These are phyloP conservation scores for Tulasnella sp. DNA, from an alignment of 768 basidiomycete genomes.

Conservation along the genomic window DNA sequence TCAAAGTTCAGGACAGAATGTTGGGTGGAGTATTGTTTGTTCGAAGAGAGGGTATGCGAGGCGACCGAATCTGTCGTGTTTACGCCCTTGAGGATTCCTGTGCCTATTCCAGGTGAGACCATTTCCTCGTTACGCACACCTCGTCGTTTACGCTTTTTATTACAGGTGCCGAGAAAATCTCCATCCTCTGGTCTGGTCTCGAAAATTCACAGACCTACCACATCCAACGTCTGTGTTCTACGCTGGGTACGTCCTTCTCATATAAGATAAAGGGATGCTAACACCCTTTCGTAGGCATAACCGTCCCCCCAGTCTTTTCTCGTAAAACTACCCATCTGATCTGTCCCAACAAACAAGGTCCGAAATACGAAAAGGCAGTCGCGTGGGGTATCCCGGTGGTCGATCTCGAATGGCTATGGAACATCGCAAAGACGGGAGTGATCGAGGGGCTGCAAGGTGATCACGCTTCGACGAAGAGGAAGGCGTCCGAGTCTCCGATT, in stretches of 20 bases:
- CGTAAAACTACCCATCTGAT: constrained; percentile 66
- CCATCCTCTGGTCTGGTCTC: constrained; percentile 63
- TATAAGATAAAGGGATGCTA: not conserved
- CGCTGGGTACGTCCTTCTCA: constrained; percentile 40
- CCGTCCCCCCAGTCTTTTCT: constrained; percentile 45
- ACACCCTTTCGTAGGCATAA: constrained; percentile 35
- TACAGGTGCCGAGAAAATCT: constrained; percentile 44
- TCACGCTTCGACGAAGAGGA: not conserved
- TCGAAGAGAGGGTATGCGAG: constrained; percentile 55
- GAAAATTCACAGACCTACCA: constrained; percentile 53
- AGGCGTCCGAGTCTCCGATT: constrained; percentile 23
- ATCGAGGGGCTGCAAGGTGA: constrained; percentile 10
- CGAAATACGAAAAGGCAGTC: constrained; percentile 63
- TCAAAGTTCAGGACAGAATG: constrained; percentile 60
- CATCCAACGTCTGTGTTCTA: constrained; percentile 51
- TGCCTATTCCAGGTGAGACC: constrained; percentile 46
- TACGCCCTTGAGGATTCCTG: constrained; percentile 43
- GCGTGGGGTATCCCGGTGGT: constrained; percentile 75
- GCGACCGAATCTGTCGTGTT: constrained; percentile 60
- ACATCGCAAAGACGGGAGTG: constrained; percentile 41
- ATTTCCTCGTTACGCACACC: not conserved
- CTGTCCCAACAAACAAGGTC: constrained; percentile 55
- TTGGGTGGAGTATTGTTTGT: constrained; percentile 82
- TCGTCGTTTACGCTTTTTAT: not conserved
- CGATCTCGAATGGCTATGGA: constrained; percentile 53